Percentiles rank a stretch among this genome's conserved stretches.
Conservation (phyloP, 352 stramenopile species). For the Phytophthora agathidicida region DNA sequence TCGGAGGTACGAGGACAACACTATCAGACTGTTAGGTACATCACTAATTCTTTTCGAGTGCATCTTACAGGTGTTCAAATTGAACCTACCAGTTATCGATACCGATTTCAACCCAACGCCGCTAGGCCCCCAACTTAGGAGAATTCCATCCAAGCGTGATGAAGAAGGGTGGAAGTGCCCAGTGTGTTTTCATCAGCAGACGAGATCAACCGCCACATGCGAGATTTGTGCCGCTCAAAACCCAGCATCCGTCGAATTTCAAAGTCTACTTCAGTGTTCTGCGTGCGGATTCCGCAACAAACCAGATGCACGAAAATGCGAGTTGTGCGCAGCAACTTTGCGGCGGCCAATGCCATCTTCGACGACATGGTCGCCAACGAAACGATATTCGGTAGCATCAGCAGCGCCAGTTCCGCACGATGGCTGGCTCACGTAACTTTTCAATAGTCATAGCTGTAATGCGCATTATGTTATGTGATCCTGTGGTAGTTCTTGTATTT, state of each 20-base stretch:
- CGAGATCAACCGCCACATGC: slow-evolving; percentile 44
- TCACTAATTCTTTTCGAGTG: slow-evolving; percentile 7
- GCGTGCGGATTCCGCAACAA: slow-evolving; percentile 76
- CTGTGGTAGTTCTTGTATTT: slow-evolving; percentile 78
- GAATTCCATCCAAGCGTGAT: slow-evolving; percentile 12
- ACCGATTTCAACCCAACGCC: slow-evolving; percentile 23
- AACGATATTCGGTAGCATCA: slow-evolving; percentile 9
- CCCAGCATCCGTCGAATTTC: slow-evolving; percentile 53
- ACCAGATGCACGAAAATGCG: slow-evolving; percentile 41
- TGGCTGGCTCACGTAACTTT: slow-evolving; percentile 22
- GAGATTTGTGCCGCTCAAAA: slow-evolving; percentile 84
- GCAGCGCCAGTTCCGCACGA: slow-evolving; percentile 11
- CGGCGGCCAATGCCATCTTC: neutral
- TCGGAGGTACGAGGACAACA: slow-evolving; percentile 22
- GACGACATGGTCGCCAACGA: slow-evolving; percentile 20
- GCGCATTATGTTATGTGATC: slow-evolving; percentile 19
- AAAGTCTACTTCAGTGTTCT: slow-evolving; percentile 62
- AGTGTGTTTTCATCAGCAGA: slow-evolving; percentile 79
- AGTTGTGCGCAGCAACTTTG: slow-evolving; percentile 64
- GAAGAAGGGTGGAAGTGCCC: slow-evolving; percentile 57
- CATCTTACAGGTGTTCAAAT: slow-evolving; percentile 25
- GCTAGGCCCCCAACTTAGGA: slow-evolving; percentile 3
- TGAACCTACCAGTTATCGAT: slow-evolving; percentile 35
- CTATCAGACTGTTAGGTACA: neutral
- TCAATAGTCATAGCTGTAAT: neutral